Percentiles rank a stretch among this genome's conserved stretches.
Evolutionary conservation across 495 filamentous ascomycete genomes (phyloP).

Genomic region (Penicillium coffeae): DNA sequence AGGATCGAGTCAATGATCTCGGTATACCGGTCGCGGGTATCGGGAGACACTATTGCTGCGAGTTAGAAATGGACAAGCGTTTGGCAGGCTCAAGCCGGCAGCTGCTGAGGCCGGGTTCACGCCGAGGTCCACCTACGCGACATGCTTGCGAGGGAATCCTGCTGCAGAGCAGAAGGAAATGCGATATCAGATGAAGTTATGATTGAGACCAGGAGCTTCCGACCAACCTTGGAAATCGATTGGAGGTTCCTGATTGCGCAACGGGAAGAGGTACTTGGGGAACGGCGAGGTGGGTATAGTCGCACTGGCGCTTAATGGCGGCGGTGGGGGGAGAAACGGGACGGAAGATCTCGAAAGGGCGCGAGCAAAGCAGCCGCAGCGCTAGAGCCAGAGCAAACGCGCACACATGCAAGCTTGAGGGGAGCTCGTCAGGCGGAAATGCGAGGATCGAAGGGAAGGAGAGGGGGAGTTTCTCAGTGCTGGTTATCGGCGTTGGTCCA

Average conservation of each 20-base stretch:
- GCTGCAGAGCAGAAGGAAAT: neutral
- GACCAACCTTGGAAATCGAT: neutral
- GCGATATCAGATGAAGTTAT: neutral
- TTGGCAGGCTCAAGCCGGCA: slow-evolving; percentile 9
- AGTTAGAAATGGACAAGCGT: slow-evolving; percentile 9
- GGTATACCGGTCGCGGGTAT: slow-evolving; percentile 64
- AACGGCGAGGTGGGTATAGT: slow-evolving; percentile 24
- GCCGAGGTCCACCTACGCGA: slow-evolving; percentile 39
- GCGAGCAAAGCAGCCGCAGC: neutral
- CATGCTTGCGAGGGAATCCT: slow-evolving; percentile 26
- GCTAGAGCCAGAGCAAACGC: too few relatives aligned
- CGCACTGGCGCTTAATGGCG: slow-evolving; percentile 41
- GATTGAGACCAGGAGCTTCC: neutral
- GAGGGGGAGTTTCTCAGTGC: neutral
- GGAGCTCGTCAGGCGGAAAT: too few relatives aligned
- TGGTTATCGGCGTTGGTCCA: neutral
- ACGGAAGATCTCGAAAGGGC: neutral
- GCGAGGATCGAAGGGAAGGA: too few relatives aligned
- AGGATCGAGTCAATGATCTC: slow-evolving; percentile 92
- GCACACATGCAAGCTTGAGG: too few relatives aligned
- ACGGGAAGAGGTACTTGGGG: slow-evolving; percentile 11
- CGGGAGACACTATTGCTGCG: slow-evolving; percentile 56
- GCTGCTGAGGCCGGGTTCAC: slow-evolving; percentile 14
- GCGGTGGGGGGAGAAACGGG: slow-evolving; percentile 29
- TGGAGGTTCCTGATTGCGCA: slow-evolving; percentile 6